Percentiles rank a stretch among this genome's conserved stretches.
Conservation (phyloP, 805 yeast genomes). For the Zygosaccharomyces siamensis region DNA sequence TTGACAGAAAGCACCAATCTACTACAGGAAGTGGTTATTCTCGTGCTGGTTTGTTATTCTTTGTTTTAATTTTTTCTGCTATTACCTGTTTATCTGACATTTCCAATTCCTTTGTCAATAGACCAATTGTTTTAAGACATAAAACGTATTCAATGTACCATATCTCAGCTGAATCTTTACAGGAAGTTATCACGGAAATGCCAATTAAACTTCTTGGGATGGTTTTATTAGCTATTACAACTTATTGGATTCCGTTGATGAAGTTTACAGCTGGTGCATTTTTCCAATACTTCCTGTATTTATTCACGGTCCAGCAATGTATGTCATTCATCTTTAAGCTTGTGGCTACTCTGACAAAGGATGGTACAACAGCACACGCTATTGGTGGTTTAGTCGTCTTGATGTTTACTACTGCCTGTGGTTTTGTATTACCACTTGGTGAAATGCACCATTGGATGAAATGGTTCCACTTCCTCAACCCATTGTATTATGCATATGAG, state of each 20-base stretch:
- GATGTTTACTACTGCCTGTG: constrained; percentile 54
- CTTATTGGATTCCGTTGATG: constrained; percentile 53
- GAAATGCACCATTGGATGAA: constrained; percentile 59
- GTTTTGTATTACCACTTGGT: constrained; percentile 44
- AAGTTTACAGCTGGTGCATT: constrained; percentile 51
- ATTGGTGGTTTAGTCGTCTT: constrained; percentile 50
- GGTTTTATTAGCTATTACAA: constrained; percentile 42
- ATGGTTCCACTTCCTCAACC: constrained; percentile 50
- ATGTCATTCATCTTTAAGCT: constrained; percentile 51
- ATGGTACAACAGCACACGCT: constrained; percentile 54
- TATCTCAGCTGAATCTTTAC: constrained; percentile 60
- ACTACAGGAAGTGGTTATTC: constrained; percentile 54
- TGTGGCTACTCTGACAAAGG: constrained; percentile 48
- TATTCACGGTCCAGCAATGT: constrained; percentile 46
- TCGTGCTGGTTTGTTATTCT: constrained; percentile 61
- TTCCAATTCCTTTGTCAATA: constrained; percentile 51
- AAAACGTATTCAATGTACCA: constrained; percentile 58
- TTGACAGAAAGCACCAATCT: constrained; percentile 35
- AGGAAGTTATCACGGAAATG: constrained; percentile 50
- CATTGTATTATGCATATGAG: constrained; percentile 48
- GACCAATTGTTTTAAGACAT: constrained; percentile 63
- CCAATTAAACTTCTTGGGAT: constrained; percentile 53
- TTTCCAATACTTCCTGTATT: constrained; percentile 45
- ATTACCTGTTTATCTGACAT: constrained; percentile 60
- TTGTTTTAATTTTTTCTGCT: constrained; percentile 55